Base-by-base conservation (phyloP, 352 stramenopile genomes). In the Globisporangium okanoganense region DNA sequence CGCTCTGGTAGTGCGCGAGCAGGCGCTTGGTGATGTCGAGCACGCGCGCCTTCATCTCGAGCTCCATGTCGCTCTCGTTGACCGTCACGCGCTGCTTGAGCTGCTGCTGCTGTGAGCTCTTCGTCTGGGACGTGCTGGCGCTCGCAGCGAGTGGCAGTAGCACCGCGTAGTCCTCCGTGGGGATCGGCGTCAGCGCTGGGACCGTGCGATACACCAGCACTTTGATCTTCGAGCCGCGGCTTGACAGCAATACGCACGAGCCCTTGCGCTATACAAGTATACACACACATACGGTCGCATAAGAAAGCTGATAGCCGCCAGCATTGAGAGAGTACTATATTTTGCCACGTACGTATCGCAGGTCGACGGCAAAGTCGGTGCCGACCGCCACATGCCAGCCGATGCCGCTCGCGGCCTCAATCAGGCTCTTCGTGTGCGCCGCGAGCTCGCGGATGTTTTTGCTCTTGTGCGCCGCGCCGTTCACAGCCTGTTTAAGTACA, bases 381-480 rank as follows among this genome's bases (percentile, higher is more conserved):
- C 84, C 81, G 7, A 78, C 79, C 24, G 89, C 57, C 36, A 93
- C 70, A 56, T 93, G 84, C 84, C 84, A 93, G 14, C 81, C 84
- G 5, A 64, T 36, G 13, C 84, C 81, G 35, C 85, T 71, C 31
- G 72, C 62, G 14, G 61, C 31, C 58, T 90, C 79, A 41, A 89
- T 64, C 33, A 64, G 49, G 18, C 58, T 56, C 58, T 83, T 72
- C 41, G 86, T 38, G 16, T 66, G 61, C 20, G 62, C 55, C 7
- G 70, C 76, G 44, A 93, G 87, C 24, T 90, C 78, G 24, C 79
- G 81, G 22, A 85, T 71, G 20, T 60, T 84, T 58, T 85, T 85
- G 53, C 72, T 83, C 48, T 76, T 83, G 47, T 69, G 70, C 8
- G 81, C 75, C 2, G 71, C 79, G n/a, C 71, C 62, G 44, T 89